phyloP scores from a whole-genome alignment of 495 filamentous ascomycete species.

The Penicillium antarcticum region DNA sequence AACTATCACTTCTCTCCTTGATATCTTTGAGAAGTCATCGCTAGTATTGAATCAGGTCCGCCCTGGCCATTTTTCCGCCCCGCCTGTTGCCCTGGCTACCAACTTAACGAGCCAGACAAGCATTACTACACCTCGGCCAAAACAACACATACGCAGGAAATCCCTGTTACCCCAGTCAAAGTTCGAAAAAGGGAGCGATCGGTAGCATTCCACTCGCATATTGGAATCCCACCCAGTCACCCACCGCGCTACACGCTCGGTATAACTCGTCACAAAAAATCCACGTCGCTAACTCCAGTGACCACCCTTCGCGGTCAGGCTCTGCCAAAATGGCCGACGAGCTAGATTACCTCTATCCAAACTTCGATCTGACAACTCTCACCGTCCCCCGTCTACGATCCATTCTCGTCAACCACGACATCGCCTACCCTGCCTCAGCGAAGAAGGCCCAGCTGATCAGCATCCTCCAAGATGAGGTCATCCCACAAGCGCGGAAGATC shows the following conservation, averaged over 20 bases:
- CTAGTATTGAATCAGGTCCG: background rate
- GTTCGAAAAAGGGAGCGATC: slow-evolving; percentile 23
- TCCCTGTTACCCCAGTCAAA: slow-evolving; percentile 10
- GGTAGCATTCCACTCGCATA: slow-evolving; percentile 9
- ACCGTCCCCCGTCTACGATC: slow-evolving; percentile 84
- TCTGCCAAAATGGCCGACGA: slow-evolving; percentile 59
- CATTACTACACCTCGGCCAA: slow-evolving; percentile 29
- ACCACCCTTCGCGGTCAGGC: slow-evolving; percentile 1
- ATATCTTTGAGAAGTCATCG: background rate
- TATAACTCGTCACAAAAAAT: background rate
- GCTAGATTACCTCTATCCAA: slow-evolving; percentile 75
- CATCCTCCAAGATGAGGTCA: slow-evolving; percentile 74
- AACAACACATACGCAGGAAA: slow-evolving; percentile 12
- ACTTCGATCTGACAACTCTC: slow-evolving; percentile 77
- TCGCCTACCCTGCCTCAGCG: slow-evolving; percentile 76
- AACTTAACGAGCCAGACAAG: slow-evolving; percentile 16
- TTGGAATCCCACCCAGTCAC: slow-evolving; percentile 11
- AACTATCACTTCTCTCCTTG: background rate
- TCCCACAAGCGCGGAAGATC: slow-evolving; percentile 72
- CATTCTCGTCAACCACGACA: slow-evolving; percentile 82
- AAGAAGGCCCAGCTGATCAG: slow-evolving; percentile 87
- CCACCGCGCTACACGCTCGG: slow-evolving; percentile 1
- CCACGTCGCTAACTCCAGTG: background rate
- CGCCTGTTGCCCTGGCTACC: slow-evolving; percentile 43
- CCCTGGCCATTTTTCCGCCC: slow-evolving; percentile 11